These are phyloP conservation scores for Wickerhamomyces queroliae DNA, from an alignment of 805 yeast genomes.

Conservation along the genomic window DNA sequence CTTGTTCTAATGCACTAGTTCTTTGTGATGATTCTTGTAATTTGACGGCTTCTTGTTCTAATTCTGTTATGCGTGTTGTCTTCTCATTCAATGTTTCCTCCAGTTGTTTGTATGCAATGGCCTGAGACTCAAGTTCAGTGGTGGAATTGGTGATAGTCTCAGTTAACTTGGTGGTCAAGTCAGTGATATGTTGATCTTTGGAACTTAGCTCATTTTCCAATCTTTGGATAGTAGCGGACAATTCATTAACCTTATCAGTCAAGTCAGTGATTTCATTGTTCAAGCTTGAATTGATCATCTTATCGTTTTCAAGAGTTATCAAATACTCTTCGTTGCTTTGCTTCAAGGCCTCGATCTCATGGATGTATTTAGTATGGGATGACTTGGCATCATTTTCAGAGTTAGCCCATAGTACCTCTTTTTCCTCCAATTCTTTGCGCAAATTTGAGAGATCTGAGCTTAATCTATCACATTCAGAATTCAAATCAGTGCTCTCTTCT, in stretches of 20 bases:
- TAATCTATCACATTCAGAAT: slow-evolving; percentile 49
- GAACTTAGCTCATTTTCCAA: background rate
- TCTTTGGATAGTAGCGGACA: slow-evolving; percentile 1
- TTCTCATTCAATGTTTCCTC: too few species aligned
- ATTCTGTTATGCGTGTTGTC: too few species aligned
- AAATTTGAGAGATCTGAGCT: slow-evolving; percentile 32
- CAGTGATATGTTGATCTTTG: background rate
- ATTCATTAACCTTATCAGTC: slow-evolving; percentile 15
- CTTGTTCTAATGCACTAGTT: slow-evolving; percentile 41
- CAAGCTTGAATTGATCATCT: slow-evolving; percentile 26
- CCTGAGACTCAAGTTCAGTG: background rate
- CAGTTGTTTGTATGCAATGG: slow-evolving; percentile 2
- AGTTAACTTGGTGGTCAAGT: background rate
- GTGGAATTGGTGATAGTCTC: slow-evolving; percentile 1
- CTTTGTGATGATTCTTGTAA: too few species aligned
- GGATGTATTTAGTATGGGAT: slow-evolving; percentile 24
- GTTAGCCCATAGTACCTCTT: slow-evolving; percentile 11
- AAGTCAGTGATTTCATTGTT: slow-evolving; percentile 34
- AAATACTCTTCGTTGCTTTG: slow-evolving; percentile 29
- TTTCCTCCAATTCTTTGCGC: slow-evolving; percentile 26
- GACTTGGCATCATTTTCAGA: slow-evolving; percentile 8
- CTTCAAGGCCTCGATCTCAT: slow-evolving; percentile 33
- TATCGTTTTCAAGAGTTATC: slow-evolving; percentile 32
- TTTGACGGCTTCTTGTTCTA: slow-evolving; percentile 18
- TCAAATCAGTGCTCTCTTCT: slow-evolving; percentile 39